Evolutionary conservation across 345 rosid genomes (phyloP), one percentile per base, ranked within the genome.

Genomic region (Microcos paniculata): DNA sequence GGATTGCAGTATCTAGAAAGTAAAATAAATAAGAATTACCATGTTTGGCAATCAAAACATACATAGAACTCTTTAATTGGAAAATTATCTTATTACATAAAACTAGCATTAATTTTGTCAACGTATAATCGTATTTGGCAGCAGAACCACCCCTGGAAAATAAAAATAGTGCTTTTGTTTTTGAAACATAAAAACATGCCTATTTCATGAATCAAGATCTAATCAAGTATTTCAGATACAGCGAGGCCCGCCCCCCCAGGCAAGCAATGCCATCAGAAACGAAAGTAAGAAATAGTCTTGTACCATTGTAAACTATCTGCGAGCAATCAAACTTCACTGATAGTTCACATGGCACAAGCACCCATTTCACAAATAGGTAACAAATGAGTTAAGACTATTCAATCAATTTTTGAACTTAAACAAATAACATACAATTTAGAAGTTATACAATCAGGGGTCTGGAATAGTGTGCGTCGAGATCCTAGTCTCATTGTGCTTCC

Each of bases 401-500:
- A 62, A 52, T 35, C 45, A 38, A 46, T n/a, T 66, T 52, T n/a
- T 49, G 43, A 56, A 77, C 64, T 15, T 13, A 16, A 48, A 53
- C 23, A 62, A 42, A 79, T 69, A 24, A 58, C 92, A 63, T 89
- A 95, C 99, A 95, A 70, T 77, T 91, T 93, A 38, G 98, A 93
- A 80, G 98, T 84, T 73, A 90, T 76, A 80, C 96, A 90, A 84
- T 93, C 90, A 74, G 76, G 83, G 53, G 81, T 87, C 83, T 88
- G 85, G 74, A 95, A 85, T 49, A 86, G 83, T 21, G 99, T 95
- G 81, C 84, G 89, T 76, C 99, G 94, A 56, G 96, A 90, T 81
- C 99, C 99, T 65, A 93, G 82, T 78, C 99, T 89, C 99, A 95
- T 93, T 70, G 99, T 95, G 78, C 97, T 94, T 83, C 99, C 99